A percentile compares a stretch with the other conserved stretches of the same genome.
Conservation (phyloP, 306 rosid genomes). For the Rosa persica region DNA sequence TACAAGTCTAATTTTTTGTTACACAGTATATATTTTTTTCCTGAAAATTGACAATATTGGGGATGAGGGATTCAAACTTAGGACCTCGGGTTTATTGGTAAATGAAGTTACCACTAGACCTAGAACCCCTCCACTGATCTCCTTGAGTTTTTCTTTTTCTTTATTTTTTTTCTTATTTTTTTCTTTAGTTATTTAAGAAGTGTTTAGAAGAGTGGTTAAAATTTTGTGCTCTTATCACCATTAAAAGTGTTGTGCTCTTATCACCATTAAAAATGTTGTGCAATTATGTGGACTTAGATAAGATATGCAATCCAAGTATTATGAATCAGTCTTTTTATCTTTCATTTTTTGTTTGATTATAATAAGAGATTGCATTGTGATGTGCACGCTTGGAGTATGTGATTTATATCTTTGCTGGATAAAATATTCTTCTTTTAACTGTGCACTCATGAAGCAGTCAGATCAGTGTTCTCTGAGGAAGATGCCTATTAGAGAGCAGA, state of each 20-base stretch:
- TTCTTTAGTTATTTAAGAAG: not conserved
- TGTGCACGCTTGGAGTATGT: slow-evolving; percentile 4
- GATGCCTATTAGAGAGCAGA: not conserved
- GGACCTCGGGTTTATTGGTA: not conserved
- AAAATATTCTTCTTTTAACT: not conserved
- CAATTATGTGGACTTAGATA: not conserved
- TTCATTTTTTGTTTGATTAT: not conserved
- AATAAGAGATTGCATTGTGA: not conserved
- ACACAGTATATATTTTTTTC: not conserved
- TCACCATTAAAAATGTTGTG: not conserved
- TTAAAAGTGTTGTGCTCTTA: not conserved
- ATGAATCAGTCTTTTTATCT: not conserved
- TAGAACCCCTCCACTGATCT: not conserved
- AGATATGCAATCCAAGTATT: no score
- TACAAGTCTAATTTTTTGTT: not conserved
- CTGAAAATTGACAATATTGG: not conserved
- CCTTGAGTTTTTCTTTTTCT: not conserved
- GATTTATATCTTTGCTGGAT: not conserved
- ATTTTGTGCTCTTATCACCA: not conserved
- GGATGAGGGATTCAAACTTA: not conserved
- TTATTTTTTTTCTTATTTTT: no score
- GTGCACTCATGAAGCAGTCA: not conserved
- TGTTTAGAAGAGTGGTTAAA: slow-evolving; percentile 2
- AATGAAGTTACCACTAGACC: not conserved
- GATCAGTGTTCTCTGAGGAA: not conserved